Percentiles rank a stretch among this genome's conserved stretches.
phyloP scores from a whole-genome alignment of 2,329 filamentous ascomycete genomes.

The Incumbomyces lentus region DNA sequence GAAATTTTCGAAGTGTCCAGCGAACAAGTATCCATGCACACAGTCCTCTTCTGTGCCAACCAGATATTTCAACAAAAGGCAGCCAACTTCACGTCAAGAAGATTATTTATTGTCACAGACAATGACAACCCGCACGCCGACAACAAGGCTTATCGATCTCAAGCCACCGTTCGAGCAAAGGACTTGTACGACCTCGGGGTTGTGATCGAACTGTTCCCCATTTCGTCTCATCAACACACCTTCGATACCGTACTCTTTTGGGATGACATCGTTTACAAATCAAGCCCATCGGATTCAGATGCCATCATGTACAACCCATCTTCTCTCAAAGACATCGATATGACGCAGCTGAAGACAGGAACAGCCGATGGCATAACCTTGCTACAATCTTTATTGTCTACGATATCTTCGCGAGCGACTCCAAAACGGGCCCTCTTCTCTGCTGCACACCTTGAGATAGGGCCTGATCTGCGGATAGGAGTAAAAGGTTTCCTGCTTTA shows the following conservation, averaged over 20 bases:
- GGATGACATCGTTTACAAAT: constrained; percentile 89
- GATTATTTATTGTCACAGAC: constrained; percentile 93
- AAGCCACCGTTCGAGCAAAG: constrained; percentile 77
- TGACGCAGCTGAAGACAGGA: constrained; percentile 46
- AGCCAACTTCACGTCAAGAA: constrained; percentile 81
- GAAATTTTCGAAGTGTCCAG: constrained; percentile 60
- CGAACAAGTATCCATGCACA: constrained; percentile 68
- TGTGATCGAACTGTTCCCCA: constrained; percentile 84
- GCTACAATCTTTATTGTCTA: constrained; percentile 69
- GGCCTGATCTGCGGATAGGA: constrained; percentile 72
- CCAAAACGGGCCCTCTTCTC: constrained; percentile 79
- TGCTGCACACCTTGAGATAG: constrained; percentile 76
- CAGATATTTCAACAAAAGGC: constrained; percentile 94
- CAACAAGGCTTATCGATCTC: constrained; percentile 62
- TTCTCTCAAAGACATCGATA: constrained; percentile 29
- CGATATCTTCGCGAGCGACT: constrained; percentile 81
- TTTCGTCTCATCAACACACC: constrained; percentile 56
- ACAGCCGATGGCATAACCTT: constrained; percentile 67
- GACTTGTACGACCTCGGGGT: constrained; percentile 92
- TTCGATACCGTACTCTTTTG: constrained; percentile 87
- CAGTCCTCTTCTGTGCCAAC: constrained; percentile 87
- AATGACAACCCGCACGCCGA: constrained; percentile 73
- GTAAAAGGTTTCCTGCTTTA: constrained; percentile 88
- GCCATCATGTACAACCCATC: constrained; percentile 44
- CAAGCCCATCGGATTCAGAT: constrained; percentile 58